Base-by-base conservation (phyloP, 805 yeast species). In the Nakazawaea wickerhamii region DNA sequence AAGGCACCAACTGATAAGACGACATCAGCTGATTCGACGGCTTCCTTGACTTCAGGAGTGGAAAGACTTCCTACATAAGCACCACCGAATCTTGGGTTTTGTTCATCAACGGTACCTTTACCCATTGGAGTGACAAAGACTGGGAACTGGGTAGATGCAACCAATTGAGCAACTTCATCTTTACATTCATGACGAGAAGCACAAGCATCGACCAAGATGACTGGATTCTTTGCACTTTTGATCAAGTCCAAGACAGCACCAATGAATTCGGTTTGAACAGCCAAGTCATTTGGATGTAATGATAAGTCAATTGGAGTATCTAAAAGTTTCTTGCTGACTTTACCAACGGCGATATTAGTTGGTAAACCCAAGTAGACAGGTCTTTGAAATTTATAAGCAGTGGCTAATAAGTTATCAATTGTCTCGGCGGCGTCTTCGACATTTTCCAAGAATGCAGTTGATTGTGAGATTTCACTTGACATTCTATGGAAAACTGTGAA, bases 71-170 rank as follows among this genome's bases (percentile, higher is more conserved):
- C 95, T 45, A 85, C 85, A 61, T 86, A 86, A 45, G 82, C 87
- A 64, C 95, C 95, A 52, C 87, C 88, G 64, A 77, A 86, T 64
- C 86, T 69, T 49, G 79, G 75, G 60, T 79, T 73, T 48, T 71
- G 71, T 65, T 86, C 95, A 63, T 83, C 79, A 53, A 85, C 77
- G 20, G 78, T 70, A 47, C 88, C 83, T 65, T 86, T 86, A 65
- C 95, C 95, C 93, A 86, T 84, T 54, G 95, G 95, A 41, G 95
- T 87, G 44, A 82, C 82, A 63, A 78, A 86, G 38, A 83, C 81
- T 36, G 93, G 91, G 79, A 79, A 85, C 60, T 82, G 78, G 38
- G 95, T 84, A 46, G 67, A 60, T 44, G 75, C 74, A 39, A 82
- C 81, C 58, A 86, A 72, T 52, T 71, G 64, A 48, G 65, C 68